These are phyloP conservation scores for Hemisphaericaspora subhashii DNA, from an alignment of 1,139 yeast genomes.

Conservation along the genomic window DNA sequence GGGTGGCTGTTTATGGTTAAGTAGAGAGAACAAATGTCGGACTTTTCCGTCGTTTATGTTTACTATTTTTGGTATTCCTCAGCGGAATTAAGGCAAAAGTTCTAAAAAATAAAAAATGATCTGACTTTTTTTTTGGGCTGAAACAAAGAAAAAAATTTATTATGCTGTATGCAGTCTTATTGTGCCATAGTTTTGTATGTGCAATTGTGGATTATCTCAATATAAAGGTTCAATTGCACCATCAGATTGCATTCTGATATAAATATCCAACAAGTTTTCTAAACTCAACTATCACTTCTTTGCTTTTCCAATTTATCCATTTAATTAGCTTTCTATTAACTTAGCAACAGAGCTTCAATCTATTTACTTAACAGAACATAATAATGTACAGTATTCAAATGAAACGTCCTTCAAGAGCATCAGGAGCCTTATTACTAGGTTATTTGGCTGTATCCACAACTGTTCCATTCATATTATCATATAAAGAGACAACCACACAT, in stretches of 20 bases:
- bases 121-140: not conserved
- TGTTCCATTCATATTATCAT: slow-evolving; percentile 44
- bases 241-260: not conserved
- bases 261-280: too few species aligned
- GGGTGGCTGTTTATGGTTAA: not conserved
- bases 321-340: not conserved
- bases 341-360: not conserved
- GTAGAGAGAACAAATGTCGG: not conserved
- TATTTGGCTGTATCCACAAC: slow-evolving; percentile 45
- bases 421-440: slow-evolving; percentile 35
- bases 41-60: not conserved
- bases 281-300: too few species aligned
- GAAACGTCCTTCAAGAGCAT: slow-evolving; percentile 17
- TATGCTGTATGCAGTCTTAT: not conserved
- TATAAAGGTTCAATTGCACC: not conserved
- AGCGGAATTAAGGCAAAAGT: not conserved
- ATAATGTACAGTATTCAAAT: slow-evolving; percentile 17
- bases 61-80: not conserved
- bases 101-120: slow-evolving; percentile 2
- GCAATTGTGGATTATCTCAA: not conserved
- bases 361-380: not conserved
- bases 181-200: not conserved
- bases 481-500: slow-evolving; percentile 32
- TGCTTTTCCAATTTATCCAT: too few species aligned
- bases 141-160: not conserved